Conservation (phyloP, 495 filamentous ascomycete genomes). For the Xylaria intraflava region DNA sequence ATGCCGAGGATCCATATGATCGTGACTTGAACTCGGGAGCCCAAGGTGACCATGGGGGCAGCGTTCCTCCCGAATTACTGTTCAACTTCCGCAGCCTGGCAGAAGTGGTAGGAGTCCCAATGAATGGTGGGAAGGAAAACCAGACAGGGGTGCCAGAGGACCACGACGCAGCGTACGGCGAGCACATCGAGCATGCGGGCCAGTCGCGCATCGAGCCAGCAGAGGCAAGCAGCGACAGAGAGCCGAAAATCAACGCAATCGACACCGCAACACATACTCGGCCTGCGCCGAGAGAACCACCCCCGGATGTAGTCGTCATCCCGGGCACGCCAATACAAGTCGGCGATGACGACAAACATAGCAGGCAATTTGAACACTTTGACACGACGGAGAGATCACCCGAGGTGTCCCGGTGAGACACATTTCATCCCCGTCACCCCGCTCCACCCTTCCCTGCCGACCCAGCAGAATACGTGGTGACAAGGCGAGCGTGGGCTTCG, state of each 20-base stretch:
- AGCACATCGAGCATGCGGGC: constrained; percentile 8
- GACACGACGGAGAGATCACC: constrained; percentile 22
- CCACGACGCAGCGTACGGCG: constrained; percentile 14
- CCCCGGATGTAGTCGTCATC: constrained; percentile 34
- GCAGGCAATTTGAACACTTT: constrained; percentile 35
- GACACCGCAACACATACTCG: neutral
- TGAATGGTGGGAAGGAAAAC: constrained; percentile 27
- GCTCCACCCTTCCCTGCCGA: neutral
- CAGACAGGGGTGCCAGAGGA: constrained; percentile 13
- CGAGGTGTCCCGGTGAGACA: constrained; percentile 29
- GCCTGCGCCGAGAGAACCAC: neutral
- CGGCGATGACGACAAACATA: constrained; percentile 23
- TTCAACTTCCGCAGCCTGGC: constrained; percentile 89
- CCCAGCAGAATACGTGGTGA: neutral
- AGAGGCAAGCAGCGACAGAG: neutral
- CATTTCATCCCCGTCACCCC: neutral
- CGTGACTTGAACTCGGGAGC: constrained; percentile 36
- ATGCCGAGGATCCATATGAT: constrained; percentile 40
- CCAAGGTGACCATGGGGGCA: constrained; percentile 40
- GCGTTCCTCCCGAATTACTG: constrained; percentile 63
- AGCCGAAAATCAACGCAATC: neutral
- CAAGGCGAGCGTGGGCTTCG: neutral
- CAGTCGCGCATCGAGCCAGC: neutral
- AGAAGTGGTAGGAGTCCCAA: constrained; percentile 63
- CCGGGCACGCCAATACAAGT: constrained; percentile 32